phyloP scores from a whole-genome alignment of 2,329 filamentous ascomycete genomes.

The Scytalidium lignicola region DNA sequence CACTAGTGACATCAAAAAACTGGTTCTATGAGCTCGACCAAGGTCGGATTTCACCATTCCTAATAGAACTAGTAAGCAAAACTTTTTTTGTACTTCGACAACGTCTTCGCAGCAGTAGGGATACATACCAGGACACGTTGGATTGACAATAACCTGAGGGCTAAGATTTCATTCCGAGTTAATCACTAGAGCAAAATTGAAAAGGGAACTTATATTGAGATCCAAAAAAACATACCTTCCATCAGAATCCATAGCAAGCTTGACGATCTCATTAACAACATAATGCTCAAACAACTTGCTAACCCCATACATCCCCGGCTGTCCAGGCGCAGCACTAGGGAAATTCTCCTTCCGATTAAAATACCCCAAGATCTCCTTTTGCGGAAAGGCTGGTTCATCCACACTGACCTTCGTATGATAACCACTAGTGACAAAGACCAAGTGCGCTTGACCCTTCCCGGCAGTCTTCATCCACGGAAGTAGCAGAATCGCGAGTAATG shows the following conservation, averaged over 20 bases:
- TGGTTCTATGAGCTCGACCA: slow-evolving; percentile 15
- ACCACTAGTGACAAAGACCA: slow-evolving; percentile 20
- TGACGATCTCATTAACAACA: slow-evolving; percentile 18
- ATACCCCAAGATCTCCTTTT: slow-evolving; percentile 15
- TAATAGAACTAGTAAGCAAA: too few species aligned
- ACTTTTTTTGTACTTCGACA: too few species aligned
- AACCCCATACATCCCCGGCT: slow-evolving; percentile 14
- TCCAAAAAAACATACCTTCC: slow-evolving; percentile 11
- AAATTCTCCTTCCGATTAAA: slow-evolving; percentile 17
- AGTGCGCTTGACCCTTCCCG: slow-evolving; percentile 21
- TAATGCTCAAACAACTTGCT: slow-evolving; percentile 23
- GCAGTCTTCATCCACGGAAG: slow-evolving; percentile 39
- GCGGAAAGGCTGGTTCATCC: slow-evolving; percentile 11
- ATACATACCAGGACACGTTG: slow-evolving; percentile 17
- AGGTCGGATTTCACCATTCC: slow-evolving; percentile 21
- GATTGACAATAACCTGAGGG: slow-evolving; percentile 17
- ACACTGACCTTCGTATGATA: neutral
- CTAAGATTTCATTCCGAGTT: slow-evolving; percentile 3
- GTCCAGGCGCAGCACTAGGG: slow-evolving; percentile 1
- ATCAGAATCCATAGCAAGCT: slow-evolving; percentile 12
- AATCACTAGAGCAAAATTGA: neutral
- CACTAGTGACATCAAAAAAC: slow-evolving; percentile 5
- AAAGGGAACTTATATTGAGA: neutral
- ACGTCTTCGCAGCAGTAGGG: too few species aligned
- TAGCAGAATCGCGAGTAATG: slow-evolving; percentile 47